These are phyloP conservation scores for Suillus plorans DNA, from an alignment of 768 basidiomycete genomes.

Conservation along the genomic window DNA sequence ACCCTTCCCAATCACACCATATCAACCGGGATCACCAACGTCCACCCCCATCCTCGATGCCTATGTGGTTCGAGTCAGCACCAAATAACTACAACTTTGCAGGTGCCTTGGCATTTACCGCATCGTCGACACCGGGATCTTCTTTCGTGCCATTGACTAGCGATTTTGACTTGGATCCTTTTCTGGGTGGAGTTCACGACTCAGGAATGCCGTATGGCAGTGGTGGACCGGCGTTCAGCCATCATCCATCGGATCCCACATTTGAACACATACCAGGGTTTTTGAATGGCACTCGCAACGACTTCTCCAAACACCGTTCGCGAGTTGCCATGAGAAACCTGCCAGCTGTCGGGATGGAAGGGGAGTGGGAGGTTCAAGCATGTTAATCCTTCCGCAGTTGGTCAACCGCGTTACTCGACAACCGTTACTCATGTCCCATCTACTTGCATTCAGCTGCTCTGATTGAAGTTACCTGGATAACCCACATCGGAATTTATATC, in stretches of 20 bases:
- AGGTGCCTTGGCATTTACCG: slow-evolving; percentile 20
- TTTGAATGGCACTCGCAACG: slow-evolving; percentile 21
- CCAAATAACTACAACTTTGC: slow-evolving; percentile 12
- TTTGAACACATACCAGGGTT: slow-evolving; percentile 31
- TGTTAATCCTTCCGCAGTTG: slow-evolving; percentile 36
- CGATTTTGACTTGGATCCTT: slow-evolving; percentile 4
- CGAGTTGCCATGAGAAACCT: slow-evolving; percentile 67
- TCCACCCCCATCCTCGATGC: slow-evolving; percentile 17
- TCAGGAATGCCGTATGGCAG: slow-evolving; percentile 19
- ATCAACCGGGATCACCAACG: slow-evolving; percentile 13
- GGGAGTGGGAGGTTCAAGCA: slow-evolving; percentile 78
- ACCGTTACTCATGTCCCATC: background rate
- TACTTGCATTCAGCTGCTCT: background rate
- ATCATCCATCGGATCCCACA: slow-evolving; percentile 22
- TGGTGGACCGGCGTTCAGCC: slow-evolving; percentile 30
- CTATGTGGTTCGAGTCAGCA: slow-evolving; percentile 26
- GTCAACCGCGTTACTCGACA: background rate
- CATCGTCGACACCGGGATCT: slow-evolving; percentile 39
- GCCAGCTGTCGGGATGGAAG: slow-evolving; percentile 60
- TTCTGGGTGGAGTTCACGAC: slow-evolving; percentile 20
- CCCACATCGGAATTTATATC: slow-evolving; percentile 1
- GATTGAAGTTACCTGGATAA: background rate
- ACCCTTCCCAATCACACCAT: slow-evolving; percentile 48
- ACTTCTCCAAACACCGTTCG: slow-evolving; percentile 47
- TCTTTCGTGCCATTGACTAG: slow-evolving; percentile 25